Percentiles rank a stretch among this genome's conserved stretches.
phyloP scores from a whole-genome alignment of 352 stramenopile genomes.

The Lagenidium giganteum region DNA sequence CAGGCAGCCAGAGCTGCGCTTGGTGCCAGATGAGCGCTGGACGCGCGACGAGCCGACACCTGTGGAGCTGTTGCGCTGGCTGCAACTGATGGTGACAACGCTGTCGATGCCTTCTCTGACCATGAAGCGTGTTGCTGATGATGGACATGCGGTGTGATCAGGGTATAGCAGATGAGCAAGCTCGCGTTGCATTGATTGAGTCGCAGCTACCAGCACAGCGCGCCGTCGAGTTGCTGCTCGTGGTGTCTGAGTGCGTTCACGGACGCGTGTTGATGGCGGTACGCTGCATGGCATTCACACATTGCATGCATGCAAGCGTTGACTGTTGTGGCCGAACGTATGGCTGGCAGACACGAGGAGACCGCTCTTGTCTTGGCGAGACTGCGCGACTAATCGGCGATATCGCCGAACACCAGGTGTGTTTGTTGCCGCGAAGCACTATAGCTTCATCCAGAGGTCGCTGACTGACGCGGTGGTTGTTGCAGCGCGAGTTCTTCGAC shows the following conservation, averaged over 20 bases:
- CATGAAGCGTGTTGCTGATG: too few species aligned
- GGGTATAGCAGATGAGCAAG: too few species aligned
- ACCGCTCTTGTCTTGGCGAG: neutral
- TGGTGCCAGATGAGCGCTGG: conserved; percentile 25
- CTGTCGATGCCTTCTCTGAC: too few species aligned
- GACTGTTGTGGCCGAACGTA: too few species aligned
- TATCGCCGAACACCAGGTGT: conserved; percentile 9
- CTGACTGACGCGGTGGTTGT: conserved; percentile 6
- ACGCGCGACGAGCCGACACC: conserved; percentile 20
- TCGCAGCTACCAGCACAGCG: neutral
- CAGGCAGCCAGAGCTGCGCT: conserved; percentile 17
- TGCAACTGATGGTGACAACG: conserved; percentile 23
- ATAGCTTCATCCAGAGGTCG: neutral
- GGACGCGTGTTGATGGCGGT: conserved; percentile 46
- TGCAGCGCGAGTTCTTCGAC: too few species aligned
- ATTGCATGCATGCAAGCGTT: neutral
- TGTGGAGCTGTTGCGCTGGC: conserved; percentile 25
- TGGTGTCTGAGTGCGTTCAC: conserved; percentile 30
- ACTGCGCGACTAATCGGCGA: conserved; percentile 7
- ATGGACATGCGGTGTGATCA: too few species aligned
- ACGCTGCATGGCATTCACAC: neutral
- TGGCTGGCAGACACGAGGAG: conserved; percentile 11
- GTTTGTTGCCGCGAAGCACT: too few species aligned
- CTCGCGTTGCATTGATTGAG: too few species aligned
- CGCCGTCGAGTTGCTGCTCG: conserved; percentile 5